phyloP scores from a whole-genome alignment of 352 stramenopile genomes.

The Peronosclerospora sorghi region DNA sequence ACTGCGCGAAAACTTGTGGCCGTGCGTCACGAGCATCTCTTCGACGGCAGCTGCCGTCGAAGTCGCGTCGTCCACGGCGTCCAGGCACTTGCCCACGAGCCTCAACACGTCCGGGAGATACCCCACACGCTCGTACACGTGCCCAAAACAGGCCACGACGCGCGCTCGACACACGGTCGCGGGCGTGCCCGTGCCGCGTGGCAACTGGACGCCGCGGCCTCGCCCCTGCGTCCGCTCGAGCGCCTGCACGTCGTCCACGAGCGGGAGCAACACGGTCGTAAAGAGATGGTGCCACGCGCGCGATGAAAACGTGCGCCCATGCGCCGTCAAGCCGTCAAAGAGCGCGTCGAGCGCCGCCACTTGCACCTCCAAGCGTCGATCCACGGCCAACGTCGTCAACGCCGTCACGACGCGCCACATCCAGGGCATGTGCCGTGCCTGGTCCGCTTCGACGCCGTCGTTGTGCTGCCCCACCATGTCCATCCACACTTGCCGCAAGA shows the following conservation, averaged over 20 bases:
- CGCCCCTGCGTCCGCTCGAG: too few relatives aligned
- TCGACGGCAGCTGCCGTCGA: conserved; percentile 49
- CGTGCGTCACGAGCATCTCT: conserved; percentile 55
- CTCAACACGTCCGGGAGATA: conserved; percentile 75
- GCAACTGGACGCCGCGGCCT: too few relatives aligned
- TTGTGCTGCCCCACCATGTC: too few relatives aligned
- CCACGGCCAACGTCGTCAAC: conserved; percentile 88
- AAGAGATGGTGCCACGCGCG: conserved; percentile 80
- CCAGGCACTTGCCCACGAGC: conserved; percentile 66
- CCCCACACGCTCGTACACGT: conserved; percentile 72
- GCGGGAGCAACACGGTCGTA: conserved; percentile 74
- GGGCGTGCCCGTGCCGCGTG: too few relatives aligned
- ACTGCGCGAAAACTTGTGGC: conserved; percentile 68
- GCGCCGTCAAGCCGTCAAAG: conserved; percentile 56
- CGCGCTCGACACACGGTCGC: conserved; percentile 56
- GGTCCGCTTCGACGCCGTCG: conserved; percentile 18
- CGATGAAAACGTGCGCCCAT: conserved; percentile 60
- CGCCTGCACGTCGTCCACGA: conserved; percentile 69
- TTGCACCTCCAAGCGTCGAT: conserved; percentile 85
- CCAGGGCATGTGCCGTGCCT: conserved; percentile 51
- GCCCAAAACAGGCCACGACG: conserved; percentile 55
- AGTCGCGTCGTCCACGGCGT: conserved; percentile 42
- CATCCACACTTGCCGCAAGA: conserved; percentile 56
- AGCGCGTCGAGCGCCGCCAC: conserved; percentile 59
- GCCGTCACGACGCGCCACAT: conserved; percentile 96